These are phyloP conservation scores for Paramecium biaurelia DNA, from an alignment of 73 alveolate genomes.

Conservation along the genomic window DNA sequence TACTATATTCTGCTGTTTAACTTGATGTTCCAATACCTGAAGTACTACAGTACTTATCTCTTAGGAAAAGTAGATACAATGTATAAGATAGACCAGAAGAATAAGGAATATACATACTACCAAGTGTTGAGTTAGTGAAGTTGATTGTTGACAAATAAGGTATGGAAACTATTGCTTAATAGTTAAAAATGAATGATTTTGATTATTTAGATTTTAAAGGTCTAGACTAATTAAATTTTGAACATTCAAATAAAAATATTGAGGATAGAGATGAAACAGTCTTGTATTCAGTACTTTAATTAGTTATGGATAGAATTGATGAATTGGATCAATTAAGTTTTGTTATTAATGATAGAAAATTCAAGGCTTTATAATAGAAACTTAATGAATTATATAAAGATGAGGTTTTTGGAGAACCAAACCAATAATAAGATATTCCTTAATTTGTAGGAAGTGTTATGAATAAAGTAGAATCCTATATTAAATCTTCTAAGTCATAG, in stretches of 20 bases:
- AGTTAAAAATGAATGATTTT: background rate
- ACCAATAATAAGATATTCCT: background rate
- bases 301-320: background rate
- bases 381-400: background rate
- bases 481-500: background rate
- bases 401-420: background rate
- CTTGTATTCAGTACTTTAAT: background rate
- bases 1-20: background rate
- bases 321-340: background rate
- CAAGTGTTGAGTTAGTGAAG: background rate
- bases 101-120: background rate
- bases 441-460: background rate
- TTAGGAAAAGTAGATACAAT: background rate
- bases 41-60: background rate
- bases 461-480: background rate
- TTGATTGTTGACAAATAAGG: background rate
- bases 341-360: background rate
- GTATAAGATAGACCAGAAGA: background rate
- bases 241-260: background rate
- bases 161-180: background rate
- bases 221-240: background rate
- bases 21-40: background rate
- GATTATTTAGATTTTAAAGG: background rate
- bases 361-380: background rate
- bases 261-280: background rate